Base-by-base conservation (phyloP, 768 basidiomycete genomes). In the Tricholoma bakamatsutake region DNA sequence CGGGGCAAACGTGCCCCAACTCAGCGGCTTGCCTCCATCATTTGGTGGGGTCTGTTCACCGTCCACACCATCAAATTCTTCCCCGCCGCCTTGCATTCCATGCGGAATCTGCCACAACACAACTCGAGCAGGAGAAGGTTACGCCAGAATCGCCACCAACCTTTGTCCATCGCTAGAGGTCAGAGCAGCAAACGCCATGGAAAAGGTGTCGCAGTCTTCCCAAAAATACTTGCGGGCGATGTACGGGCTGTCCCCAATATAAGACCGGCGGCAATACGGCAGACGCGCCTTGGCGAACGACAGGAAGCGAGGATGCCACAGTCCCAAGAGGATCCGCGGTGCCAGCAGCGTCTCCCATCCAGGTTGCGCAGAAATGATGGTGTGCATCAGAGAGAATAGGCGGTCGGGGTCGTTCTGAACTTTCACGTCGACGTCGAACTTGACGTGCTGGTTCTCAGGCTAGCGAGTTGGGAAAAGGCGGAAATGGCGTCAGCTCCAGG, bases 11-110 rank as follows among this genome's bases (percentile, higher is more conserved):
- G 33, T 43, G 33, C 34, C 8, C 6, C 52, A 28, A 53, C 27
- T 27, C 28, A 50, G 50, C 30, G 5, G 69, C 82, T 42, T 28
- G 85, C 90, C 83, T 93, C 90, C 80, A 91, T 88, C 91, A 93
- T 93, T 65, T 93, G 85, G 53, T 83, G 83, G 9, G 84, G 84
- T 46, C 86, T 80, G 65, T 99, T 99, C 27, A 98, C 96, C 0
- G 97, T 99, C 97, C 95, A 98, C 3, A 93, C 92, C 81, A 95
- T 87, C 54, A 98, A 62, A 61, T 79, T 79, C 79, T 97, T 97
- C 17, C 88, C 88, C 1, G 83, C 83, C 13, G 66, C 75, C 67
- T 85, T 84, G 73, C 92, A 94, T 61, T 94, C 88, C 46, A 76
- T 71, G 54, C 86, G 75, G 76, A 99, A 98, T 74, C 95, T 81